Percentiles rank a stretch among this genome's conserved stretches.
phyloP scores from a whole-genome alignment of 179 eudicot species.

The Gypsophila paniculata region DNA sequence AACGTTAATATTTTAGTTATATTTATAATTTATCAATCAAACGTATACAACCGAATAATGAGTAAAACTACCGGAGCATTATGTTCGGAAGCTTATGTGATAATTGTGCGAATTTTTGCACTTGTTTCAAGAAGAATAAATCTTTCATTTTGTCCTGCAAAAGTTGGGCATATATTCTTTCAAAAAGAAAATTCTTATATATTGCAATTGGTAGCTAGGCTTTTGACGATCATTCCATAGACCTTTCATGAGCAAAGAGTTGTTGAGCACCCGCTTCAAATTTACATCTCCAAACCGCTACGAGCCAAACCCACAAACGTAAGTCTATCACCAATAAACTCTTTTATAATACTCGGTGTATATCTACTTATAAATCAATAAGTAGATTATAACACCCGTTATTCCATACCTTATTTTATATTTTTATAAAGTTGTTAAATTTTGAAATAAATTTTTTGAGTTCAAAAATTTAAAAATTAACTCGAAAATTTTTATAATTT shows the following conservation, averaged over 20 bases:
- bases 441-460: too few species aligned
- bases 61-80: too few species aligned
- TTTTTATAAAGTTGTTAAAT: too few species aligned
- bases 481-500: too few species aligned
- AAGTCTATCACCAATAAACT: neutral
- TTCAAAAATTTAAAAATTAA: too few species aligned
- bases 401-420: too few species aligned
- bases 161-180: neutral
- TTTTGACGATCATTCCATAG: neutral
- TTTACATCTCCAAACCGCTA: conserved; percentile 9
- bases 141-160: neutral
- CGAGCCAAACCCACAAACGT: conserved; percentile 15
- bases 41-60: too few species aligned
- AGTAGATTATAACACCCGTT: too few species aligned
- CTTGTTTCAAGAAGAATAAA: neutral
- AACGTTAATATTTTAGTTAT: too few species aligned
- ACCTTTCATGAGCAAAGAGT: conserved; percentile 8
- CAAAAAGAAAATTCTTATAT: neutral
- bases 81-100: too few species aligned
- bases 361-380: neutral
- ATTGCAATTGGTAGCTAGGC: neutral
- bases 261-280: conserved; percentile 9
- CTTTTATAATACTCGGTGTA: neutral
- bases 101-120: too few species aligned
- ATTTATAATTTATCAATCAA: too few species aligned